Evolutionary conservation across 345 rosid species (phyloP).

Genomic region (Ailanthus altissimus): DNA sequence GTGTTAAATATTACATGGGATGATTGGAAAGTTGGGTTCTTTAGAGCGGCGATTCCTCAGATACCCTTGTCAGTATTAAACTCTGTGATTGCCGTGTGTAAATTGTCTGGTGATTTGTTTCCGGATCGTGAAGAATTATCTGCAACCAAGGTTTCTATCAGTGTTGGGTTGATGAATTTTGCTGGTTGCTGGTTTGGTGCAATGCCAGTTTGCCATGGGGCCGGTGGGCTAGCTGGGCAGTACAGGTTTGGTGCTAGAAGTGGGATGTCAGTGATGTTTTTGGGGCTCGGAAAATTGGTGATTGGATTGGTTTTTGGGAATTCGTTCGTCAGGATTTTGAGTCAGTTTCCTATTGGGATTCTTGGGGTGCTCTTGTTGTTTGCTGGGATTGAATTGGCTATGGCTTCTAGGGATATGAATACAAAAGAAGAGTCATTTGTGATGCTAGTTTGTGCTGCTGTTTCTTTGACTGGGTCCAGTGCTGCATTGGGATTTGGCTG

Average conservation of each 20-base stretch:
- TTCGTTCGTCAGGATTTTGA: slow-evolving; percentile 72
- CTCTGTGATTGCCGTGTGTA: slow-evolving; percentile 86
- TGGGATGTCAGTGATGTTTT: slow-evolving; percentile 67
- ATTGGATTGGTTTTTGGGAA: slow-evolving; percentile 78
- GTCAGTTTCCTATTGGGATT: slow-evolving; percentile 78
- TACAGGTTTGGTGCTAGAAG: slow-evolving; percentile 81
- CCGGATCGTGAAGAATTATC: slow-evolving; percentile 67
- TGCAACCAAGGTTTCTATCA: slow-evolving; percentile 64
- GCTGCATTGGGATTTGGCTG: slow-evolving; percentile 85
- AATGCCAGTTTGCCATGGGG: slow-evolving; percentile 93
- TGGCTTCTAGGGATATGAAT: slow-evolving; percentile 86
- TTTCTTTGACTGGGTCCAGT: slow-evolving; percentile 85
- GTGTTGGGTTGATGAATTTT: slow-evolving; percentile 80
- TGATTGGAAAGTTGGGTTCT: slow-evolving; percentile 84
- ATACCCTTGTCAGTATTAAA: slow-evolving; percentile 76
- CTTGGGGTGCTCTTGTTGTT: slow-evolving; percentile 82
- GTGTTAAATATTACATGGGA: slow-evolving; percentile 67
- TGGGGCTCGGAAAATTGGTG: slow-evolving; percentile 67
- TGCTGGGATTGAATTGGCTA: slow-evolving; percentile 82
- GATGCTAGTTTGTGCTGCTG: slow-evolving; percentile 84
- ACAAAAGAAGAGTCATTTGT: slow-evolving; percentile 71
- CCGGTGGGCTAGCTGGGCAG: slow-evolving; percentile 91
- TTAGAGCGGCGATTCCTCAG: slow-evolving; percentile 85
- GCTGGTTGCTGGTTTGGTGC: slow-evolving; percentile 95
- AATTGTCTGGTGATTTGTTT: slow-evolving; percentile 72